Base-by-base conservation (phyloP, 2,329 filamentous ascomycete species). In the Bipolaris zeicola region DNA sequence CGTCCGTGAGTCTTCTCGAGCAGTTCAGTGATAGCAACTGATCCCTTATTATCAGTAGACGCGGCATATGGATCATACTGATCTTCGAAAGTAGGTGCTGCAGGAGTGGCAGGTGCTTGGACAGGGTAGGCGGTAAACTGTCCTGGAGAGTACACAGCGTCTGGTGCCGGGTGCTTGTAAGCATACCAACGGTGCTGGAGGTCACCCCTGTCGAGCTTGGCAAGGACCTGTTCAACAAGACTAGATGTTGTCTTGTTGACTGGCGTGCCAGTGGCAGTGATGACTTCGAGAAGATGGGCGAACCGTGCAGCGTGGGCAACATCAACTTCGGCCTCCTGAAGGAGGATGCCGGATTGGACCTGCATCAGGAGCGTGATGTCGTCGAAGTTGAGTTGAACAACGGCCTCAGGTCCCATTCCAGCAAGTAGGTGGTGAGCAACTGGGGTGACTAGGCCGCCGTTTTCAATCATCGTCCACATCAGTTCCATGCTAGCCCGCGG, bases 31-130 rank as follows among this genome's bases (percentile, higher is more conserved):
- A 98, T 97, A 56, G 92, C 82, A 14, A 92, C 89, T 11, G 95
- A 98, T 38, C 92, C 93, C 77, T 94, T 94, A 81, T 95, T 94
- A 76, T 99, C 95, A 33, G 92, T 96, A 63, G 86, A 92, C 69
- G 90, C 87, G 13, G 90, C 91, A 72, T 98, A 96, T 1, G 95
- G 95, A 71, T 99, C 95, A 69, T 89, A 96, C 6, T 87, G 88
- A 63, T 97, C 94, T 68, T 96, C 90, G 55, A 86, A 88, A 51
- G 85, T 84, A 4, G 87, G 82, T 6, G 84, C 81, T 6, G 83
- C 83, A 2, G 83, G 79, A 10, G 85, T 82, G 31, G 77, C 71
- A 16, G 77, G 76, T 1, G 85, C 83, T 52, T 67, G 70, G 48
- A 66, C 64, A 52, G 80, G 65, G 75, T 81, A 85, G 0, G 82